Evolutionary conservation across 2,329 filamentous ascomycete species (phyloP).

Genomic region (Calonectria leucothoes): DNA sequence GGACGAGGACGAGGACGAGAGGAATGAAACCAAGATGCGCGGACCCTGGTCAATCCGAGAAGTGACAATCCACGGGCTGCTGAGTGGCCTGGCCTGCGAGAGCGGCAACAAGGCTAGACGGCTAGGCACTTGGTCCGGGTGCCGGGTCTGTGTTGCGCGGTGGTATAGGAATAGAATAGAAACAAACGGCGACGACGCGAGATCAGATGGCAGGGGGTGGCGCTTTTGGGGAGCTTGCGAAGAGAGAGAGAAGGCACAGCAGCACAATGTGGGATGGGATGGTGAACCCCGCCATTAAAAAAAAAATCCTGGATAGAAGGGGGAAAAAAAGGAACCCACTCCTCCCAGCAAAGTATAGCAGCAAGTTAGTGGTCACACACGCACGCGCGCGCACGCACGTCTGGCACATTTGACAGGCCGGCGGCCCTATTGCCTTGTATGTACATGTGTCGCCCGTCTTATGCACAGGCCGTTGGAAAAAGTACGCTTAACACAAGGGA

Average conservation of each 20-base stretch:
- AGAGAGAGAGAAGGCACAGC: constrained; percentile 4
- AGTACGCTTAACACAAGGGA: neutral
- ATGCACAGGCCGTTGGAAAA: constrained; percentile 5
- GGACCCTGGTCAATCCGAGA: constrained; percentile 39
- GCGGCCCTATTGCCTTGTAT: neutral
- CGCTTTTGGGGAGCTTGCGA: constrained; percentile 5
- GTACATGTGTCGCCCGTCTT: neutral
- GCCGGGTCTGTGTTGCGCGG: neutral
- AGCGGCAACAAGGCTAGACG: constrained; percentile 32
- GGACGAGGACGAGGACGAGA: constrained; percentile 8
- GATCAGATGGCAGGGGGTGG: constrained; percentile 27
- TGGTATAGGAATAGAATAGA: constrained; percentile 18
- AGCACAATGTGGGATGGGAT: constrained; percentile 8
- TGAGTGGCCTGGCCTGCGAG: constrained; percentile 27
- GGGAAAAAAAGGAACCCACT: constrained; percentile 10
- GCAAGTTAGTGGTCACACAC: neutral
- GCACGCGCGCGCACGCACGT: neutral
- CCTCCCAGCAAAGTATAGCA: neutral
- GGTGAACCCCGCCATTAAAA: constrained; percentile 8
- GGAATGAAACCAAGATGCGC: constrained; percentile 23
- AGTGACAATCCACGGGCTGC: constrained; percentile 41
- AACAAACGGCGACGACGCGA: constrained; percentile 17
- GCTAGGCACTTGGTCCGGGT: constrained; percentile 23
- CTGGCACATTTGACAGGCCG: constrained; percentile 11
- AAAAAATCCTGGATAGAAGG: neutral